Evolutionary conservation across 2,329 filamentous ascomycete genomes (phyloP).

Genomic region (Podosphaera xanthii): DNA sequence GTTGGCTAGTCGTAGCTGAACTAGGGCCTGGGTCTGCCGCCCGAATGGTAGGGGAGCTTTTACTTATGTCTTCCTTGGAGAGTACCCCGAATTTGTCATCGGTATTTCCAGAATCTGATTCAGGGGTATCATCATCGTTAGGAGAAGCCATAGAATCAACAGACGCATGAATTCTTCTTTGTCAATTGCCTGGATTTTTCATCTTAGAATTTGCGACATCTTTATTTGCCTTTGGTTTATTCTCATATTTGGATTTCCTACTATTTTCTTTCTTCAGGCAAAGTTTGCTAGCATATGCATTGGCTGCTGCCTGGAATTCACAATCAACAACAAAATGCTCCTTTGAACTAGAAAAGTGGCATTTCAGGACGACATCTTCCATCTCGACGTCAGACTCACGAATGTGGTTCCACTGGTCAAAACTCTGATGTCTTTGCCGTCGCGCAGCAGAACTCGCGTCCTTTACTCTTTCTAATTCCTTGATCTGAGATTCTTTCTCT

Average conservation of each 20-base stretch:
- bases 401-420: background rate
- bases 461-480: background rate
- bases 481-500: too few species aligned
- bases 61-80: background rate
- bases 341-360: background rate
- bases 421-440: background rate
- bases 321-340: too few species aligned
- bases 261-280: background rate
- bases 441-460: background rate
- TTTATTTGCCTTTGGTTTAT: background rate
- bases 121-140: background rate
- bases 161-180: background rate
- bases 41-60: background rate
- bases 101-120: background rate
- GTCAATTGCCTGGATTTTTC: background rate
- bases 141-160: background rate
- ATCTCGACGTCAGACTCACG: background rate
- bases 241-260: background rate
- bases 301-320: too few species aligned
- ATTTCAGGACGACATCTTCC: background rate
- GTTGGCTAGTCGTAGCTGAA: background rate
- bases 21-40: background rate
- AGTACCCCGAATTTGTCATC: background rate
- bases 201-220: background rate
- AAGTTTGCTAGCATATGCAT: too few species aligned